Base-by-base conservation (phyloP, 306 rosid species). In the Mucuna pruriens region DNA sequence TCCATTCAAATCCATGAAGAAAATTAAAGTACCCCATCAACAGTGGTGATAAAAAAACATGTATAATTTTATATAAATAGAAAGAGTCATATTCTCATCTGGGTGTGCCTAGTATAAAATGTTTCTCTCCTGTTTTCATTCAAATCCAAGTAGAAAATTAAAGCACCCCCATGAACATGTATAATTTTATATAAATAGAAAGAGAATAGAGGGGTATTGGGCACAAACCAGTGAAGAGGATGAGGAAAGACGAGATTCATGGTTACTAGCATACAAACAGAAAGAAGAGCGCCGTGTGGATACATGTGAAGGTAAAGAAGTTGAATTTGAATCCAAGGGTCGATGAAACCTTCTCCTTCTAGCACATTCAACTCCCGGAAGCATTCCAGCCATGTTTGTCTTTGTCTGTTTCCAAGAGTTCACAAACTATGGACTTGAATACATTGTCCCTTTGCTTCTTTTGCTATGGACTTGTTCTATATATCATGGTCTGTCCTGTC, bases 331-430 rank as follows among this genome's bases (percentile, higher is more conserved):
- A 62, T 62, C 69, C 6, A 16, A 51, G 49, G 70, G 9, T 17
- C 48, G 8, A 85, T 90, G 97, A 11, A 91, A 79, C 16, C 98
- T 44, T 84, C 99, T 87, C 62, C 90, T 89, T 58, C 99, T 52
- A 9, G 99, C 99, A 69, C 98, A 88, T 85, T 95, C 99, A 54
- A 95, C 98, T 64, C 98, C 99, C 0, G 98, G 97, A 52, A 95
- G 93, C 92, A 81, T 89, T 69, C 75, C 75, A 22, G 57, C 20
- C 75, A 69, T 68, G 3, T 3, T 3, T 48, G 16, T 29, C 2
- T 25, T 10, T 25, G 3, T 62, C 25, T 51, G 1, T 48, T 38
- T 64, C 4, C 22, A 5, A 29, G 7, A 6, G 68, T 16, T 33
- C 42, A 31, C 23, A 62, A 11, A 38, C 31, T 38, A 38, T n/a